Percentiles rank a stretch among this genome's conserved stretches.
phyloP scores from a whole-genome alignment of 768 basidiomycete genomes.

The Agrocybe pediades region DNA sequence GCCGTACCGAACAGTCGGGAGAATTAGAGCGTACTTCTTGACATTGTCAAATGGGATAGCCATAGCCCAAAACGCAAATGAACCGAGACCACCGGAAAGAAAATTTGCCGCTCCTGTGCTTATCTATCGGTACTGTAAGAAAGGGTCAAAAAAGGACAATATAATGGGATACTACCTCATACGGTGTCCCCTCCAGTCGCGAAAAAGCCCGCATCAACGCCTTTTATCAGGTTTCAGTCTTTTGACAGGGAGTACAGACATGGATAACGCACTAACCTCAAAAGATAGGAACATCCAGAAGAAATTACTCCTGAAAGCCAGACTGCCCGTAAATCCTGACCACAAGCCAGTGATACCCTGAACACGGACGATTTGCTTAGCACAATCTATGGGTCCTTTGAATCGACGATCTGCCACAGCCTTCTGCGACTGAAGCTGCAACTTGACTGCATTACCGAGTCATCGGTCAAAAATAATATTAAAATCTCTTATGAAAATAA shows the following conservation, averaged over 20 bases:
- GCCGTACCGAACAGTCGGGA: conserved; percentile 1
- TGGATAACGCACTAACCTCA: conserved; percentile 56
- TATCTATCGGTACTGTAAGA: conserved; percentile 39
- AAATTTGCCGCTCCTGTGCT: conserved; percentile 64
- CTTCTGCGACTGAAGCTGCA: conserved; percentile 67
- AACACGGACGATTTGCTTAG: conserved; percentile 57
- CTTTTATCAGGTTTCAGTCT: conserved; percentile 27
- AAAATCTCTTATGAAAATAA: conserved; percentile 7
- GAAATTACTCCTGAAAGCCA: conserved; percentile 75
- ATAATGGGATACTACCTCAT: conserved; percentile 46
- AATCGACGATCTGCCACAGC: conserved; percentile 53
- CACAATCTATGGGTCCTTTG: conserved; percentile 68
- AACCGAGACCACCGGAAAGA: conserved; percentile 62
- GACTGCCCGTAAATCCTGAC: conserved; percentile 74
- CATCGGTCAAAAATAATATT: background rate
- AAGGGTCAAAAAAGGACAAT: conserved; percentile 1
- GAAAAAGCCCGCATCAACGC: conserved; percentile 63
- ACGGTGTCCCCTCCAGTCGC: conserved; percentile 55
- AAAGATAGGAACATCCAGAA: conserved; percentile 79
- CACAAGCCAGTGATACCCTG: conserved; percentile 72
- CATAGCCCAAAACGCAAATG: conserved; percentile 68
- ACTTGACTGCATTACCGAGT: conserved; percentile 49
- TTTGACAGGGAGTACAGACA: conserved; percentile 4
- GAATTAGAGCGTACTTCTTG: conserved; percentile 62
- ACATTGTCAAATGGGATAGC: conserved; percentile 79